Conservation (phyloP, 139 green algal genomes). For the Coelastrella sp. region DNA sequence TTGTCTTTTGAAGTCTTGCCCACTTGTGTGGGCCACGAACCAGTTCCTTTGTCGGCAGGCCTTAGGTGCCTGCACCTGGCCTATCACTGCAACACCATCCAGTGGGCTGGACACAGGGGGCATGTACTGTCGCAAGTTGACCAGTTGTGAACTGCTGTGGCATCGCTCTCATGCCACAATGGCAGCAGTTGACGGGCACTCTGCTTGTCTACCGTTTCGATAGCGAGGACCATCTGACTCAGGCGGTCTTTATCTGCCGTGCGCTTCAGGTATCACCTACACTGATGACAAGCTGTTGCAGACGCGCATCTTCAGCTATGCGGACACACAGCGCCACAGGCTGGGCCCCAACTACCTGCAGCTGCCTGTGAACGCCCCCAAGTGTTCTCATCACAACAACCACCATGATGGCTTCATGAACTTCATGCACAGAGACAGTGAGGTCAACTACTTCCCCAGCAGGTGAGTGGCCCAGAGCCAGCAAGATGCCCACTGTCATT, state of each 20-base stretch:
- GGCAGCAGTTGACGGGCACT: no score
- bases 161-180: no score
- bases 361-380: slow-evolving; percentile 91
- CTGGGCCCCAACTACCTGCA: slow-evolving; percentile 96
- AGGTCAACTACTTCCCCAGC: slow-evolving; percentile 95
- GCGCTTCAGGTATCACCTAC: slow-evolving; percentile 83
- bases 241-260: neutral
- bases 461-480: slow-evolving; percentile 46
- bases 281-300: slow-evolving; percentile 97
- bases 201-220: no score
- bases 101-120: no score
- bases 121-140: no score
- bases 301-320: slow-evolving; percentile 84
- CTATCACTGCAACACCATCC: no score
- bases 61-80: no score
- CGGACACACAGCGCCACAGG: slow-evolving; percentile 87
- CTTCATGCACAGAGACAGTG: slow-evolving; percentile 80
- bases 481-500: neutral
- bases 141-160: no score
- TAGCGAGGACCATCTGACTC: neutral
- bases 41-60: no score
- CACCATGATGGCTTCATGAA: slow-evolving; percentile 99
- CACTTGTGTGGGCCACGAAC: no score
- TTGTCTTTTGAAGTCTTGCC: neutral
- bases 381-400: slow-evolving; percentile 92